Conservation (phyloP, 2,329 filamentous ascomycete species). For the Thelonectria olida region DNA sequence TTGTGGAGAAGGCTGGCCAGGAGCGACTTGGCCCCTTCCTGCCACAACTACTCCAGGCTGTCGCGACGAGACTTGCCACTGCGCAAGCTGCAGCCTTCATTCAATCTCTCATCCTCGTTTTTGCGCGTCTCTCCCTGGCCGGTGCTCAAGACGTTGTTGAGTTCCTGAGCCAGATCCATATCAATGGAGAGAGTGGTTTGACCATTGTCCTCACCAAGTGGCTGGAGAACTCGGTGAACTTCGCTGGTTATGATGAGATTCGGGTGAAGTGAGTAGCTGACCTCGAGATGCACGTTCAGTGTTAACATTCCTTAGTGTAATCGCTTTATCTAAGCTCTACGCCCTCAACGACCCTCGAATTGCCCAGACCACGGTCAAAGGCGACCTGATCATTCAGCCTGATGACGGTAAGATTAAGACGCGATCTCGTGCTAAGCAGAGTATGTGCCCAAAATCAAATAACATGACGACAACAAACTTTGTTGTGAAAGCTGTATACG, state of each 20-base stretch:
- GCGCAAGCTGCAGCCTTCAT: slow-evolving; percentile 91
- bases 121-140: slow-evolving; percentile 86
- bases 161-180: slow-evolving; percentile 86
- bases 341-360: slow-evolving; percentile 85
- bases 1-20: slow-evolving; percentile 94
- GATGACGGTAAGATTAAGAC: slow-evolving; percentile 88
- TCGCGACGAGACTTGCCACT: slow-evolving; percentile 83
- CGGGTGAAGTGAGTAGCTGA: slow-evolving; percentile 81
- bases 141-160: slow-evolving; percentile 90
- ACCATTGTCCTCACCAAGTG: slow-evolving; percentile 92
- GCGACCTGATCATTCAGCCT: slow-evolving; percentile 84
- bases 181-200: slow-evolving; percentile 82
- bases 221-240: slow-evolving; percentile 96
- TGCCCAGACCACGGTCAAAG: slow-evolving; percentile 83
- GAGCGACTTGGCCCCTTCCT: slow-evolving; percentile 91
- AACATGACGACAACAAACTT: slow-evolving; percentile 29
- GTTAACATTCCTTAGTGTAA: slow-evolving; percentile 69
- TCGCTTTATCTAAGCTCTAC: slow-evolving; percentile 92
- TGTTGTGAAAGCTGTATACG: slow-evolving; percentile 31
- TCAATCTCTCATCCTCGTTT: slow-evolving; percentile 94
- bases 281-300: not conserved
- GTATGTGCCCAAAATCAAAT: slow-evolving; percentile 55
- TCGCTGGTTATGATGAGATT: slow-evolving; percentile 98
- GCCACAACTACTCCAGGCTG: slow-evolving; percentile 86
- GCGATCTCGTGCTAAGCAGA: slow-evolving; percentile 85